phyloP scores from a whole-genome alignment of 1,284 basidiomycete species.

The Termitomyces sp. region DNA sequence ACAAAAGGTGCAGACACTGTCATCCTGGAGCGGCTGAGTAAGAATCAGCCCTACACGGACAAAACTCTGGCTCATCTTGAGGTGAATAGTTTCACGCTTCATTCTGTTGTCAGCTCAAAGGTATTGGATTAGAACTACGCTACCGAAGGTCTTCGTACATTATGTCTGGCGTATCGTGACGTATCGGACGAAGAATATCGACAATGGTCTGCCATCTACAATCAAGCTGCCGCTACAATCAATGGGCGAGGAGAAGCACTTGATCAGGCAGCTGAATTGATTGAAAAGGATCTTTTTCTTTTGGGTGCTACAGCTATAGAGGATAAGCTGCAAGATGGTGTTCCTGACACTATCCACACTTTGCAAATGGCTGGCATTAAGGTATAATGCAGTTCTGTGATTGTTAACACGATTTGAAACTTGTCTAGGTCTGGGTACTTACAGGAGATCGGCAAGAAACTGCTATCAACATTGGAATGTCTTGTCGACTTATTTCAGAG shows the following conservation, averaged over 20 bases:
- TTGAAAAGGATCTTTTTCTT: constrained; percentile 90
- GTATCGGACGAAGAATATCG: constrained; percentile 87
- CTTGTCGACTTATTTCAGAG: constrained; percentile 94
- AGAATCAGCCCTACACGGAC: constrained; percentile 83
- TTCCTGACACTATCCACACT: constrained; percentile 97
- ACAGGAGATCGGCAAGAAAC: constrained; percentile 99
- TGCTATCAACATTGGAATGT: constrained; percentile 98
- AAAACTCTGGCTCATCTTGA: constrained; percentile 89
- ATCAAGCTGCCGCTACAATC: constrained; percentile 89
- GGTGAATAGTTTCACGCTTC: constrained; percentile 35
- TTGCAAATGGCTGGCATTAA: constrained; percentile 98
- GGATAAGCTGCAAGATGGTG: constrained; percentile 97
- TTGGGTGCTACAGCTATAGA: constrained; percentile 98
- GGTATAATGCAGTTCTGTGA: constrained; percentile 31
- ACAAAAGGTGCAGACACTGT: constrained; percentile 99
- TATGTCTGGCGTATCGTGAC: constrained; percentile 94
- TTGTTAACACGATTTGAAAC: constrained; percentile 7
- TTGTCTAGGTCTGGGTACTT: constrained; percentile 84
- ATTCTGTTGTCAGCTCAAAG: constrained; percentile 6
- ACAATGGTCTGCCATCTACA: constrained; percentile 86
- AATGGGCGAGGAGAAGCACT: constrained; percentile 91
- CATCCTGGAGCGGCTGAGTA: constrained; percentile 82
- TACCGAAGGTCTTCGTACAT: constrained; percentile 92
- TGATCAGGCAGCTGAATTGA: constrained; percentile 91
- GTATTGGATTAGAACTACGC: constrained; percentile 74